These are phyloP conservation scores for Primulina eburnea DNA, from an alignment of 257 asterid genomes.

Conservation along the genomic window DNA sequence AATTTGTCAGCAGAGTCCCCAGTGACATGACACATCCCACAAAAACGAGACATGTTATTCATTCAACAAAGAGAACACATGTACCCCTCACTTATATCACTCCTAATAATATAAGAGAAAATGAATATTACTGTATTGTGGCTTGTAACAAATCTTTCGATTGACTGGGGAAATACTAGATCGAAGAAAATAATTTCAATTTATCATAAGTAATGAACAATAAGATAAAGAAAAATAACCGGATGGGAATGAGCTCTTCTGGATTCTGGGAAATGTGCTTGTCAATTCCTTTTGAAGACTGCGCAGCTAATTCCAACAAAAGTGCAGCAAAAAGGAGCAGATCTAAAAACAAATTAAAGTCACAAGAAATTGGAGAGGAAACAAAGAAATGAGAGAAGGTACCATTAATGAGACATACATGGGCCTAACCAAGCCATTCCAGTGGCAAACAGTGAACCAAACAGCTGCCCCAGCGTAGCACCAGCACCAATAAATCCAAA, in stretches of 20 bases:
- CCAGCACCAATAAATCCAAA: constrained; percentile 99
- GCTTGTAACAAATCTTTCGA: not conserved
- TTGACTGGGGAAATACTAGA: not conserved
- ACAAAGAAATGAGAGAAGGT: not conserved
- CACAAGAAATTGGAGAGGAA: constrained; percentile 12
- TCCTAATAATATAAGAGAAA: not conserved
- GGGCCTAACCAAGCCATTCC: constrained; percentile 99
- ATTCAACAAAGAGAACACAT: too few species aligned
- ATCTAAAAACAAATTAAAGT: constrained; percentile 45
- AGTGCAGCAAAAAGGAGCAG: constrained; percentile 91
- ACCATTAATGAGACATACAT: constrained; percentile 50
- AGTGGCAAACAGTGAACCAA: constrained; percentile 92
- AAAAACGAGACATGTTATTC: too few species aligned
- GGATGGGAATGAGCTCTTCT: constrained; percentile 64
- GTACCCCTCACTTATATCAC: too few species aligned
- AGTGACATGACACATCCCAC: too few species aligned
- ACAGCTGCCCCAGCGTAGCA: constrained; percentile 96
- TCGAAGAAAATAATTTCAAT: not conserved
- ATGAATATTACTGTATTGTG: not conserved
- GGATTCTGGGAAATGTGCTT: constrained; percentile 51
- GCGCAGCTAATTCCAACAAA: constrained; percentile 93
- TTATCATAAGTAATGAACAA: constrained; percentile 16
- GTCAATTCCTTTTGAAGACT: constrained; percentile 68
- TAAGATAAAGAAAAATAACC: constrained; percentile 37
- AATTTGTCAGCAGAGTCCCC: too few species aligned